Evolutionary conservation across 1,139 yeast genomes (phyloP).

Genomic region (Candida labiduridarum): DNA sequence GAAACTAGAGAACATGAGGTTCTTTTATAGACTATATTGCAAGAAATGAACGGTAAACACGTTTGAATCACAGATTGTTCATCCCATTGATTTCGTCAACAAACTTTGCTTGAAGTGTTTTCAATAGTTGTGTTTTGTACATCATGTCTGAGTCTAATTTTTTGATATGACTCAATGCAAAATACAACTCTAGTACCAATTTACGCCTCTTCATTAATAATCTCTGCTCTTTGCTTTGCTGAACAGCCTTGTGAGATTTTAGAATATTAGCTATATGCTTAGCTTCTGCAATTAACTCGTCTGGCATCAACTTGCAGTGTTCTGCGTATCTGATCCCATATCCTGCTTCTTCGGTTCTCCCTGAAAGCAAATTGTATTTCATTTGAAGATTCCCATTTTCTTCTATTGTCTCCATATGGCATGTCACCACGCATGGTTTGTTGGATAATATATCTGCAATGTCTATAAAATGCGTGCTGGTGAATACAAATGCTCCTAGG

Average conservation of each 20-base stretch:
- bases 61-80: not conserved
- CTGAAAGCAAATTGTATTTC: constrained; percentile 26
- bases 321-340: constrained; percentile 29
- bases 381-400: constrained; percentile 22
- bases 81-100: constrained; percentile 16
- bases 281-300: constrained; percentile 24
- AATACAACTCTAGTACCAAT: constrained; percentile 16
- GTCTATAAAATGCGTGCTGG: constrained; percentile 43
- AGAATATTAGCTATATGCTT: constrained; percentile 22
- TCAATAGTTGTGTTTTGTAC: constrained; percentile 14
- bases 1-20: constrained; percentile 85
- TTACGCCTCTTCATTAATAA: constrained; percentile 13
- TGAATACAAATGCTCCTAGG: constrained; percentile 27
- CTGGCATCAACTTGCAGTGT: constrained; percentile 21
- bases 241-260: constrained; percentile 4
- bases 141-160: constrained; percentile 7
- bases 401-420: constrained; percentile 27
- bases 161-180: constrained; percentile 15
- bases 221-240: constrained; percentile 8
- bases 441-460: constrained; percentile 31
- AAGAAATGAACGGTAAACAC: constrained; percentile 32
- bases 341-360: constrained; percentile 22
- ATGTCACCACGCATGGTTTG: constrained; percentile 29
- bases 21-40: constrained; percentile 73
- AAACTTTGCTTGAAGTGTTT: constrained; percentile 15